These are phyloP conservation scores for Moesziomyces parantarcticus DNA, from an alignment of 1,284 basidiomycete species.

Conservation along the genomic window DNA sequence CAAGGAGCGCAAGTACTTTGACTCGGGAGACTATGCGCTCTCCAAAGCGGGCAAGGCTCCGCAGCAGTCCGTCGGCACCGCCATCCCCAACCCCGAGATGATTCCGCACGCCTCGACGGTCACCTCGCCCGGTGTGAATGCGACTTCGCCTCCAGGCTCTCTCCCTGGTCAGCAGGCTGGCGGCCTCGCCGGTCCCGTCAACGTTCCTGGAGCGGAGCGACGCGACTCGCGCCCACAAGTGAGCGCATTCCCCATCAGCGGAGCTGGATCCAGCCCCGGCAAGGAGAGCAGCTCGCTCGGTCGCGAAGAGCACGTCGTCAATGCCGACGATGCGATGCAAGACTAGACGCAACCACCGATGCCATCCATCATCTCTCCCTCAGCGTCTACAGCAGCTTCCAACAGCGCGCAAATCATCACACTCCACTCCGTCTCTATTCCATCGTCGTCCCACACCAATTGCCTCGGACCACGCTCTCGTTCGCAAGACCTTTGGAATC, in stretches of 20 bases:
- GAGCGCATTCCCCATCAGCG: slow-evolving; percentile 53
- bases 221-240: slow-evolving; percentile 71
- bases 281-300: slow-evolving; percentile 59
- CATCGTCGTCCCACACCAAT: no score
- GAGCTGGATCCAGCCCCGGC: slow-evolving; percentile 40
- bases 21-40: slow-evolving; percentile 95
- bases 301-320: slow-evolving; percentile 48
- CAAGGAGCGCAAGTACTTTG: slow-evolving; percentile 98
- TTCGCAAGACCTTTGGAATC: no score
- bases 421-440: no score
- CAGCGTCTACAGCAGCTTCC: no score
- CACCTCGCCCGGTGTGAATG: slow-evolving; percentile 73
- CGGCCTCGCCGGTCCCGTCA: slow-evolving; percentile 79
- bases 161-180: slow-evolving; percentile 73
- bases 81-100: slow-evolving; percentile 88
- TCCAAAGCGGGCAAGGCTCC: slow-evolving; percentile 92
- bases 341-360: slow-evolving; percentile 20
- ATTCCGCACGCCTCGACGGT: slow-evolving; percentile 68
- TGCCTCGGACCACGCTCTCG: no score
- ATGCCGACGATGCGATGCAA: slow-evolving; percentile 58
- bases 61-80: slow-evolving; percentile 87
- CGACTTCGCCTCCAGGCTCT: slow-evolving; percentile 75
- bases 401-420: no score
- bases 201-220: slow-evolving; percentile 73
- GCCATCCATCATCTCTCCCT: no score